Conservation (phyloP, 495 filamentous ascomycete genomes). For the Penicillium taxi region DNA sequence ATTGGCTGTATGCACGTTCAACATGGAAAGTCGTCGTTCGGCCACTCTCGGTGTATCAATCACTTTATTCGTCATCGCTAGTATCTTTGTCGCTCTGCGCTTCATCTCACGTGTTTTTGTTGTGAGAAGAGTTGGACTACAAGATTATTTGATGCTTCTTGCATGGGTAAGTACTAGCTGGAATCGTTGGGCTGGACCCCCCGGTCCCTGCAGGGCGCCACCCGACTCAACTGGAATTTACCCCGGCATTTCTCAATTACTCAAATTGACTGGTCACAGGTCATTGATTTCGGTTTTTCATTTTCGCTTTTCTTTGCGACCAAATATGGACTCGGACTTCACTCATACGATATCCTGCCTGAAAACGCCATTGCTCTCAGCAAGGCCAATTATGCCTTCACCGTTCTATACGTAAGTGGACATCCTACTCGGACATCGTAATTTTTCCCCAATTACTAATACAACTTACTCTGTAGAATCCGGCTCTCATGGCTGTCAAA, state of each 20-base stretch:
- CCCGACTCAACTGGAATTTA: too few relatives aligned
- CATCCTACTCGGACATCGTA: neutral
- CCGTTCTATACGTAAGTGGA: slow-evolving; percentile 67
- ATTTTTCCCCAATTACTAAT: neutral
- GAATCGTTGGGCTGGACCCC: too few relatives aligned
- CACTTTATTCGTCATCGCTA: slow-evolving; percentile 56
- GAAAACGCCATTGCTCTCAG: slow-evolving; percentile 44
- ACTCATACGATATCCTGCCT: slow-evolving; percentile 53
- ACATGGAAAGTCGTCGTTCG: slow-evolving; percentile 50
- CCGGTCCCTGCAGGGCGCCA: slow-evolving; percentile 13
- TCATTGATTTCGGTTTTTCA: slow-evolving; percentile 67
- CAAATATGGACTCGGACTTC: slow-evolving; percentile 64
- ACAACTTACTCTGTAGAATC: slow-evolving; percentile 51
- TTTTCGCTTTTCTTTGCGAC: slow-evolving; percentile 70
- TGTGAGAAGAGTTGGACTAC: slow-evolving; percentile 56
- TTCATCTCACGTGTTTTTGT: slow-evolving; percentile 66
- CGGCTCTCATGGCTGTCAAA: slow-evolving; percentile 68
- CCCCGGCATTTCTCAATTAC: neutral
- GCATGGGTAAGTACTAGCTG: slow-evolving; percentile 79
- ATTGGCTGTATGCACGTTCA: slow-evolving; percentile 4
- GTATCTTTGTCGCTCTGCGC: slow-evolving; percentile 63
- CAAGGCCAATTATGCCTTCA: slow-evolving; percentile 70
- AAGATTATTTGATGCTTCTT: slow-evolving; percentile 78
- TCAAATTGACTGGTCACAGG: slow-evolving; percentile 24
- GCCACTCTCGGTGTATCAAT: slow-evolving; percentile 69